These are phyloP conservation scores for Pseudomassariella vexata DNA, from an alignment of 2,329 filamentous ascomycete genomes.

Conservation along the genomic window DNA sequence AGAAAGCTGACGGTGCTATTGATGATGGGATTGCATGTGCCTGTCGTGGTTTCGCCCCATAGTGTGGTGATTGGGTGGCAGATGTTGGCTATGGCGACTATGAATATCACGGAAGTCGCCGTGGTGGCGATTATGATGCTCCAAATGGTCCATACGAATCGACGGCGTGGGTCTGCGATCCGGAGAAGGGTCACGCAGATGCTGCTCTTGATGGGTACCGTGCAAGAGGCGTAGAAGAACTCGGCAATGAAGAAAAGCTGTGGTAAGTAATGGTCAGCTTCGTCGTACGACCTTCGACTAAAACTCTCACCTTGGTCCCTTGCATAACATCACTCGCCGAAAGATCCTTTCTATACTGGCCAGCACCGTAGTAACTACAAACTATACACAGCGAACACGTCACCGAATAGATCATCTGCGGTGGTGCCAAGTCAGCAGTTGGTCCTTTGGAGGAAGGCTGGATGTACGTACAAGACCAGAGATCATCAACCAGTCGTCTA, in stretches of 20 bases:
- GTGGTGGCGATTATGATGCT: conserved; percentile 15
- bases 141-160: conserved; percentile 20
- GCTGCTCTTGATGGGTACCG: conserved; percentile 21
- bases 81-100: conserved; percentile 21
- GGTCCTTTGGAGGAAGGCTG: background rate
- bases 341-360: conserved; percentile 14
- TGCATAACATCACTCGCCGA: conserved; percentile 9
- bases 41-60: conserved; percentile 20
- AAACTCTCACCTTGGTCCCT: conserved; percentile 15
- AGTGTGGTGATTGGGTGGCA: conserved; percentile 24
- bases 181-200: conserved; percentile 24
- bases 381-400: conserved; percentile 19
- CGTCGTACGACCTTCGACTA: no score
- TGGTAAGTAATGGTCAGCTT: no score
- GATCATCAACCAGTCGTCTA: conserved; percentile 20
- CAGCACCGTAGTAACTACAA: conserved; percentile 20
- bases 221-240: conserved; percentile 29
- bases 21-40: conserved; percentile 19
- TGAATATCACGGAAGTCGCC: conserved; percentile 20
- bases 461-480: conserved; percentile 17
- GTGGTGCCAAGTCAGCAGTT: conserved; percentile 3
- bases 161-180: conserved; percentile 21
- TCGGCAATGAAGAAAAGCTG: conserved; percentile 31
- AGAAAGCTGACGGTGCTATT: conserved; percentile 26
- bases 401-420: conserved; percentile 18